phyloP scores from a whole-genome alignment of 2,329 filamentous ascomycete genomes.

The Drechslerella coelobrocha region DNA sequence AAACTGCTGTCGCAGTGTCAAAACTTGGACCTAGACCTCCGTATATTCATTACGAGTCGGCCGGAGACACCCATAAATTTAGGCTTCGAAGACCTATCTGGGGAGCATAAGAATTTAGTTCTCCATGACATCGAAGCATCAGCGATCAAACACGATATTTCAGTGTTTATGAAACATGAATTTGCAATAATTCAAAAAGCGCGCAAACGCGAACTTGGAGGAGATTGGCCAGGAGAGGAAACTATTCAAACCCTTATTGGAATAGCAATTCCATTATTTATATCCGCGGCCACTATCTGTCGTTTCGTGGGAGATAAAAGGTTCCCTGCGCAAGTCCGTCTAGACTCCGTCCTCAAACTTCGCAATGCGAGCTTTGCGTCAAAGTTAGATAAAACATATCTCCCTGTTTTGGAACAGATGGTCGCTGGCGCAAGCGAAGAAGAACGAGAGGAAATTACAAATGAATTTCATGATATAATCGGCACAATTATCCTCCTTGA shows the following conservation, averaged over 20 bases:
- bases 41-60: constrained; percentile 36
- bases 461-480: constrained; percentile 16
- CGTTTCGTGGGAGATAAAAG: constrained; percentile 25
- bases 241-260: constrained; percentile 7
- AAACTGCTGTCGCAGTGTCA: neutral
- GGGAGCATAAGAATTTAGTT: constrained; percentile 10
- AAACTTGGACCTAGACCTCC: constrained; percentile 2
- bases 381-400: constrained; percentile 20
- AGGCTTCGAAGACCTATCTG: constrained; percentile 9
- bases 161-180: constrained; percentile 12
- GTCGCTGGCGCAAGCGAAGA: constrained; percentile 1
- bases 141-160: constrained; percentile 27
- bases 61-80: constrained; percentile 2
- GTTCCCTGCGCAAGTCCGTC: neutral
- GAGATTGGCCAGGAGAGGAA: constrained; percentile 16
- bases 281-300: constrained; percentile 35
- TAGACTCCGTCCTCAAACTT: constrained; percentile 12
- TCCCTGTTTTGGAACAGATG: constrained; percentile 24
- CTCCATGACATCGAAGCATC: constrained; percentile 31
- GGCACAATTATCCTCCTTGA: constrained; percentile 28
- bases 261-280: constrained; percentile 33
- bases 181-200: constrained; percentile 8
- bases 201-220: neutral
- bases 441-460: neutral
- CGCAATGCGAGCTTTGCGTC: constrained; percentile 11